These are phyloP conservation scores for Centrapalus pauciflorus DNA, from an alignment of 129 eudicot genomes.

Conservation along the genomic window DNA sequence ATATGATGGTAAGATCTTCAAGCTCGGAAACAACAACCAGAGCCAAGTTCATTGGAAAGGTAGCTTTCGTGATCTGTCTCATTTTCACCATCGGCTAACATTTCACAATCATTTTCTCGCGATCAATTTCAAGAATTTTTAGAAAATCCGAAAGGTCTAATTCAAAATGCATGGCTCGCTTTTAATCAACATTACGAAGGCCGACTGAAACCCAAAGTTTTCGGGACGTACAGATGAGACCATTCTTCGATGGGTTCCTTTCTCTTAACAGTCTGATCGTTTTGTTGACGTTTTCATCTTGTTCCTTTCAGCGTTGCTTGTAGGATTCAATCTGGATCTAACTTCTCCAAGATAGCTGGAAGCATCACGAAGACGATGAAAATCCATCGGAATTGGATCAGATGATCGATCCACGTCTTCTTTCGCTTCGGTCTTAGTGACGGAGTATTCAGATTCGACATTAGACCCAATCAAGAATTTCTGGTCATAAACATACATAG, in stretches of 20 bases:
- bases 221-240: slow-evolving; percentile 79
- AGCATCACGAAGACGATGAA: slow-evolving; percentile 63
- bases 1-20: slow-evolving; percentile 81
- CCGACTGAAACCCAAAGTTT: slow-evolving; percentile 88
- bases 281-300: slow-evolving; percentile 63
- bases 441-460: slow-evolving; percentile 60
- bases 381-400: slow-evolving; percentile 74
- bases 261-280: slow-evolving; percentile 55
- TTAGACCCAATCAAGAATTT: no score
- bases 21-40: slow-evolving; percentile 91
- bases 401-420: slow-evolving; percentile 68
- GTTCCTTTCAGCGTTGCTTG: slow-evolving; percentile 58
- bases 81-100: slow-evolving; percentile 84
- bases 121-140: slow-evolving; percentile 61
- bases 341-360: slow-evolving; percentile 69
- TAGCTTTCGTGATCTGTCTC: slow-evolving; percentile 74
- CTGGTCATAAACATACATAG: no score
- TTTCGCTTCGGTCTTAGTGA: slow-evolving; percentile 62
- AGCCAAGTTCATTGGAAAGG: slow-evolving; percentile 81
- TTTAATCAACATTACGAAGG: slow-evolving; percentile 86
- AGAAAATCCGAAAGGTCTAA: slow-evolving; percentile 77
- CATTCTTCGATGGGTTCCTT: slow-evolving; percentile 68
- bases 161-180: slow-evolving; percentile 73
- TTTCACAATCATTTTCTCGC: slow-evolving; percentile 57
- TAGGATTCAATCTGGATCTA: slow-evolving; percentile 51